These are phyloP conservation scores for Tubosaeta sp. DNA, from an alignment of 768 basidiomycete species.

Conservation along the genomic window DNA sequence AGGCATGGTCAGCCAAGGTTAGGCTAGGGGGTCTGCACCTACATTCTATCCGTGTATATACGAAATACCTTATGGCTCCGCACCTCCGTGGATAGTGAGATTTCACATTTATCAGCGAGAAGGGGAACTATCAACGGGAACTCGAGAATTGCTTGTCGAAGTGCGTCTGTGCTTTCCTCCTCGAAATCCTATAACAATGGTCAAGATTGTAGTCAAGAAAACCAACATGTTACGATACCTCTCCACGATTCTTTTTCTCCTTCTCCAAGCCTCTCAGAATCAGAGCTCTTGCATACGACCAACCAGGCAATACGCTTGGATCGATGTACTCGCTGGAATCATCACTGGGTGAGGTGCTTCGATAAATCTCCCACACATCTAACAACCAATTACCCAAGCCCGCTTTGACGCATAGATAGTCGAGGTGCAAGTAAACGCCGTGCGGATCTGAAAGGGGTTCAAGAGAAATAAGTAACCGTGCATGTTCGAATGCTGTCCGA, in stretches of 20 bases:
- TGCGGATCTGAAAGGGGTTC: conserved; percentile 91
- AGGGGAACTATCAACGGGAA: conserved; percentile 83
- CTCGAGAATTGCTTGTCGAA: conserved; percentile 66
- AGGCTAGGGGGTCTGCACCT: conserved; percentile 15
- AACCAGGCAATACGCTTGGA: conserved; percentile 69
- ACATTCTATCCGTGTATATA: conserved; percentile 67
- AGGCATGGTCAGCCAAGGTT: conserved; percentile 7
- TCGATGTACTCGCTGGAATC: conserved; percentile 35
- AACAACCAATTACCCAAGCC: conserved; percentile 80
- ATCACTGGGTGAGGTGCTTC: conserved; percentile 1
- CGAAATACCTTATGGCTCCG: conserved; percentile 60
- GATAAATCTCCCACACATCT: conserved; percentile 44
- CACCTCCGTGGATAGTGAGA: conserved; percentile 53
- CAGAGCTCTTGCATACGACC: conserved; percentile 68
- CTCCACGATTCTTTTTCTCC: conserved; percentile 39
- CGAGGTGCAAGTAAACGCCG: conserved; percentile 76
- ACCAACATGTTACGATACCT: conserved; percentile 19
- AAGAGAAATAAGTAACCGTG: conserved; percentile 76
- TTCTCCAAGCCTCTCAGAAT: conserved; percentile 52
- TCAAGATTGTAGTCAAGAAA: conserved; percentile 1
- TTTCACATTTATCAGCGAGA: conserved; percentile 82
- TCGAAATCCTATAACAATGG: conserved; percentile 39
- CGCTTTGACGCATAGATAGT: conserved; percentile 79
- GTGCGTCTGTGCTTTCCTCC: conserved; percentile 56
- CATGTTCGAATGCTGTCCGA: conserved; percentile 88